Percentiles rank a stretch among this genome's conserved stretches.
phyloP scores from a whole-genome alignment of 192 early-diverging fungal genomes.

The Podila horticola region DNA sequence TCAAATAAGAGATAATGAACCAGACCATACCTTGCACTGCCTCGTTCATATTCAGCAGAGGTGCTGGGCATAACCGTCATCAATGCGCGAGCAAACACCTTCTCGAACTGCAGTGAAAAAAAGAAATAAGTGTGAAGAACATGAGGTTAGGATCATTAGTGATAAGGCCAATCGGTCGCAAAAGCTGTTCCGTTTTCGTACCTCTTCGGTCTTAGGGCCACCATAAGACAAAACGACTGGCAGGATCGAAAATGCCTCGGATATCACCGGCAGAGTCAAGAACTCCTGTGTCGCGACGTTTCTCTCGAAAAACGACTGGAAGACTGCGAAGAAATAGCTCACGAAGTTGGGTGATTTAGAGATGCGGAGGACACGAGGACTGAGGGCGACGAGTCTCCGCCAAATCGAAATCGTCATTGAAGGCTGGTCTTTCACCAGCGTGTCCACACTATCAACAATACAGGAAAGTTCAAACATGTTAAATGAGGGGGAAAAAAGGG shows the following conservation, averaged over 20 bases:
- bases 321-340: slow-evolving; percentile 50
- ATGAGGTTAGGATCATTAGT: background rate
- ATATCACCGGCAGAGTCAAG: slow-evolving; percentile 48
- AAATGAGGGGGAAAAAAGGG: background rate
- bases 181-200: background rate
- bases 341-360: slow-evolving; percentile 39
- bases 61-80: slow-evolving; percentile 52
- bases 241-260: slow-evolving; percentile 58
- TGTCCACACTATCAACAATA: slow-evolving; percentile 19
- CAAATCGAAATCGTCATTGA: slow-evolving; percentile 55
- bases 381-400: slow-evolving; percentile 58
- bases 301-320: slow-evolving; percentile 48
- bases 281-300: slow-evolving; percentile 28
- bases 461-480: too few relatives aligned
- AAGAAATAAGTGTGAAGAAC: background rate
- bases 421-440: slow-evolving; percentile 24
- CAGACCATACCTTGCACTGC: slow-evolving; percentile 33
- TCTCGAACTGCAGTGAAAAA: slow-evolving; percentile 14
- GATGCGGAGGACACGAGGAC: slow-evolving; percentile 50
- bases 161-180: background rate
- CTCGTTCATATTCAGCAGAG: slow-evolving; percentile 38
- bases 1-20: slow-evolving; percentile 4
- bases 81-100: slow-evolving; percentile 55
- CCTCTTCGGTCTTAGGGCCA: slow-evolving; percentile 31
- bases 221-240: slow-evolving; percentile 55